Evolutionary conservation across 495 filamentous ascomycete species (phyloP).

Genomic region (Elasticomyces elasticus): DNA sequence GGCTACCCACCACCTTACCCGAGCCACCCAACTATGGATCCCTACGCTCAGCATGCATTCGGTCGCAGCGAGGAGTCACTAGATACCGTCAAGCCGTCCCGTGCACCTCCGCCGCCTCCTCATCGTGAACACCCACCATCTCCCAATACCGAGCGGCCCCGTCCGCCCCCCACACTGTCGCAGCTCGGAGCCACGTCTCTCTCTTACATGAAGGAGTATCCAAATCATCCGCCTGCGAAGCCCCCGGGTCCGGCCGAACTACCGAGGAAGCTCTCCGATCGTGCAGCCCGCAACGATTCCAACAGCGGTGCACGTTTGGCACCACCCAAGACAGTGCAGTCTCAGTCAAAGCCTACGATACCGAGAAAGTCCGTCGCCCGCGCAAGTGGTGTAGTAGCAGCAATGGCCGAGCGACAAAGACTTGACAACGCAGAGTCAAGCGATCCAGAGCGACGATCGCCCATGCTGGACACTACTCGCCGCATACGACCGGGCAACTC

Average conservation of each 20-base stretch:
- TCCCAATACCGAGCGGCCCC: neutral
- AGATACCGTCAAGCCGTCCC: conserved; percentile 12
- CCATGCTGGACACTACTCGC: neutral
- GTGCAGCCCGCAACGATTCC: conserved; percentile 1
- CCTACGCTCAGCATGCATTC: neutral
- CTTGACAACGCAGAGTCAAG: conserved; percentile 6
- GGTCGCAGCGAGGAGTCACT: conserved; percentile 17
- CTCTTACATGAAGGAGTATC: conserved; percentile 32
- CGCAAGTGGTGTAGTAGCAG: conserved; percentile 15
- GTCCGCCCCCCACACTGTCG: conserved; percentile 2
- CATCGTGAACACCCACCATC: neutral
- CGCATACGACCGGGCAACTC: conserved; percentile 2
- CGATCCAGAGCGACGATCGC: neutral
- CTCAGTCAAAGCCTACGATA: conserved; percentile 5
- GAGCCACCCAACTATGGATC: conserved; percentile 4
- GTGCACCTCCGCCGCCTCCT: conserved; percentile 16
- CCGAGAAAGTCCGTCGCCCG: conserved; percentile 21
- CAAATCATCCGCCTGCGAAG: conserved; percentile 19
- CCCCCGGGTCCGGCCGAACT: conserved; percentile 8
- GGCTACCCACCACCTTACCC: conserved; percentile 16
- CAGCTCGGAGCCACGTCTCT: conserved; percentile 11
- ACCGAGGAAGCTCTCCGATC: neutral
- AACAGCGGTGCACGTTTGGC: conserved; percentile 1
- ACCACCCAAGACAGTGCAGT: conserved; percentile 12
- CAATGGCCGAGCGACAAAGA: conserved; percentile 14